Conservation (phyloP, 2,329 filamentous ascomycete genomes). For the Fusarium ramigenum region DNA sequence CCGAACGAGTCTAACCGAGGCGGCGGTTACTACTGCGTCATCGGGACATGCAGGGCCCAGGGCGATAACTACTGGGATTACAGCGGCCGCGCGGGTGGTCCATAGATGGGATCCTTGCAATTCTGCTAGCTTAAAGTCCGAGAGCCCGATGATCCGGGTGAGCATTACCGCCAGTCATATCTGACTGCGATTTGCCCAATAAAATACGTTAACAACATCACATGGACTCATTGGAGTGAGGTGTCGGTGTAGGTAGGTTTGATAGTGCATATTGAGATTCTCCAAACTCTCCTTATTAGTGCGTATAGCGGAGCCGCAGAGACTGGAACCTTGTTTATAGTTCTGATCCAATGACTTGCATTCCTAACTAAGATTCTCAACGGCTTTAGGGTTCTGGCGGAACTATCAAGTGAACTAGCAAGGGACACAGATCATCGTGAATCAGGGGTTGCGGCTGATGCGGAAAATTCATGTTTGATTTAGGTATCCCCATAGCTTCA, state of each 20-base stretch:
- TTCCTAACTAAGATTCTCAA: not conserved
- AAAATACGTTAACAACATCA: not conserved
- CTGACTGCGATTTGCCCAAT: not conserved
- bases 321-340: not conserved
- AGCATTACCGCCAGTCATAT: not conserved
- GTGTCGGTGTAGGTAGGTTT: not conserved
- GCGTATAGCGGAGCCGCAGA: not conserved
- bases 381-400: not conserved
- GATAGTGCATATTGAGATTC: not conserved
- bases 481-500: not conserved
- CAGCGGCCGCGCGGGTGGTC: not conserved
- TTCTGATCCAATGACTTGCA: not conserved
- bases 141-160: not conserved
- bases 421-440: not conserved
- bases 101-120: not conserved
- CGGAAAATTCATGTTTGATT: not conserved
- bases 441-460: not conserved
- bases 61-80: not conserved
- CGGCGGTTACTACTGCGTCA: constrained; percentile 1
- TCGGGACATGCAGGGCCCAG: not conserved
- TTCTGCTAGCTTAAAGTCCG: not conserved
- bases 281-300: not conserved
- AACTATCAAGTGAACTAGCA: not conserved
- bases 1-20: not conserved
- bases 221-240: not conserved